Percentiles rank a stretch among this genome's conserved stretches.
Evolutionary conservation across 208 protist species (phyloP).

Genomic region (Angomonas deanei): DNA sequence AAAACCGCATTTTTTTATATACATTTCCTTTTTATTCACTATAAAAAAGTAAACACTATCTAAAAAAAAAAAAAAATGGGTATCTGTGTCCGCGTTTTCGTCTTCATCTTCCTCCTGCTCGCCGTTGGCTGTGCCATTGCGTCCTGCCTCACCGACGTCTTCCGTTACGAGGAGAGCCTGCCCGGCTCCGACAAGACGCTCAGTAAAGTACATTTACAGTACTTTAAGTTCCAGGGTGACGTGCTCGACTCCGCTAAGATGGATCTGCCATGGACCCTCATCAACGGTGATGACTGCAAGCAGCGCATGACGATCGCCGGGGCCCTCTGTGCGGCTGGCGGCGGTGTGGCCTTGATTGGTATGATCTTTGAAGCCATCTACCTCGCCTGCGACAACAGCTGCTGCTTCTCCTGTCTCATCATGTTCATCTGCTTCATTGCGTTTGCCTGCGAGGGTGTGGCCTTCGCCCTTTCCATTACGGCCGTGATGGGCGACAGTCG

Average conservation of each 20-base stretch:
- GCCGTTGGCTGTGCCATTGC: constrained; percentile 4
- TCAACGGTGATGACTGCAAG: not conserved
- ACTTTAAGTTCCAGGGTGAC: not conserved
- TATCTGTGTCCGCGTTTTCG: not conserved
- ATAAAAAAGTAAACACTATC: constrained; percentile 1
- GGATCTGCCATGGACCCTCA: too few relatives aligned
- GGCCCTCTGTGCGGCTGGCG: constrained; percentile 3
- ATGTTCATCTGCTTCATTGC: constrained; percentile 2
- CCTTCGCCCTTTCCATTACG: constrained; percentile 1
- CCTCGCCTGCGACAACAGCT: constrained; percentile 1
- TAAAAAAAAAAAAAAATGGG: not conserved
- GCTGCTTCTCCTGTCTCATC: not conserved
- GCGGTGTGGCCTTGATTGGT: not conserved
- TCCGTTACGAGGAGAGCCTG: not conserved
- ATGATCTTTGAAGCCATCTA: not conserved
- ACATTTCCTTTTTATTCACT: not conserved
- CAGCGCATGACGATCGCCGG: constrained; percentile 7
- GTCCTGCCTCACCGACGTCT: constrained; percentile 7
- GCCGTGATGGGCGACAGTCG: constrained; percentile 10
- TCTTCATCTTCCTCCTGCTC: constrained; percentile 10
- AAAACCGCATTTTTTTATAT: not conserved
- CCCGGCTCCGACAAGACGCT: not conserved
- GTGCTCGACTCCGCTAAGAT: not conserved
- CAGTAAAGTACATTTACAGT: not conserved
- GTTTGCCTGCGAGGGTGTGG: constrained; percentile 8